Base-by-base conservation (phyloP, 2,329 filamentous ascomycete species). In the Exserohilum turcica region DNA sequence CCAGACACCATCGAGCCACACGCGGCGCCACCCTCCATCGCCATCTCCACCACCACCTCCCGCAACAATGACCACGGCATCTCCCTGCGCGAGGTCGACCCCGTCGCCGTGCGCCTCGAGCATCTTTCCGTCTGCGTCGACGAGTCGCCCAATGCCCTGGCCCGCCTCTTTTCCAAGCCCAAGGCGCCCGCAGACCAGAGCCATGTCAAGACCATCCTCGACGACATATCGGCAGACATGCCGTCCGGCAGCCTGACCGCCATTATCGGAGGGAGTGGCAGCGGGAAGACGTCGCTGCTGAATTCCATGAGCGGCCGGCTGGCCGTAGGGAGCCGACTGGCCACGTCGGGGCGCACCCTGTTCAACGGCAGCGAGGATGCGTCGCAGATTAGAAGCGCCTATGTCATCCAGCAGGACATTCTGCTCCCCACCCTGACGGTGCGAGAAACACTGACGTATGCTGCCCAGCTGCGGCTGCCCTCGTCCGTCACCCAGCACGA, bases 351-450 rank as follows among this genome's bases (percentile, higher is more conserved):
- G 0, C 69, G 72, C 3, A 81, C 80, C 0, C 82, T 80, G 0
- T 91, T 89, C 73, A 91, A 90, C 66, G 82, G 81, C 1, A 72
- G 75, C 32, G 61, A 77, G 19, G 80, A 84, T 54, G 43, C 71
- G 57, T 64, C 73, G 56, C 78, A 76, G 50, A 77, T 87, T 40
- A 77, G 86, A 45, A 82, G 86, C 70, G 82, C 86, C 43, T 90
- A 91, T 76, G 88, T 89, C 16, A 89, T 88, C 80, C 87, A 92
- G 67, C 87, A 91, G 62, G 89, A 92, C 65, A 81, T 91, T 12
- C 76, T 92, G 1, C 78, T 91, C 0, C 86, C 89, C 0, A 88
- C 87, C 0, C 75, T 92, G 53, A 92, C 89, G 0, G 89, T 92
- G 9, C 80, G 89, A 32, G 89, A 92, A 70, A 92, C 90, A 0